These are phyloP conservation scores for Solanum bukasovii DNA, from an alignment of 257 asterid genomes.

Conservation along the genomic window DNA sequence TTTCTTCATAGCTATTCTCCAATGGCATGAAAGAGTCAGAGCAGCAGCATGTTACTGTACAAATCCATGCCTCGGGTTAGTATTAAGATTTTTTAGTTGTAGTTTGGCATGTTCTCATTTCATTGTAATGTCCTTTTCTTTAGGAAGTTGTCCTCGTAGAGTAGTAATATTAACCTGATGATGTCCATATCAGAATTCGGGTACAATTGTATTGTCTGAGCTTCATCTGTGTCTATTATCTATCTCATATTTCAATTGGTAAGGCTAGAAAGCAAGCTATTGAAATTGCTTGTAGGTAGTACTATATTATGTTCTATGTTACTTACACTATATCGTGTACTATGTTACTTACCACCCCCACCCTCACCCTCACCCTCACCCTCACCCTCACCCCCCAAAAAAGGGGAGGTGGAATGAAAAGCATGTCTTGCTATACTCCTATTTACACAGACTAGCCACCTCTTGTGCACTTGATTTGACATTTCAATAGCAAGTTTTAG, in stretches of 20 bases:
- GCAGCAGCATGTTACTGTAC: conserved; percentile 57
- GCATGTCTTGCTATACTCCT: not conserved
- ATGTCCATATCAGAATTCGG: not conserved
- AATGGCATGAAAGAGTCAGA: conserved; percentile 62
- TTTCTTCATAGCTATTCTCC: conserved; percentile 53
- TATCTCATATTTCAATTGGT: not conserved
- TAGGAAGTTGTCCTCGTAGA: not conserved
- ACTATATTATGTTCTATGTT: not conserved
- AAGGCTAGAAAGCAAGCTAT: not conserved
- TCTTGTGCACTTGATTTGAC: not conserved
- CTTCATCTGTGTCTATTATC: not conserved
- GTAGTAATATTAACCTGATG: not conserved
- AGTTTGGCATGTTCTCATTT: not conserved
- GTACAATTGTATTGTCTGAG: not conserved
- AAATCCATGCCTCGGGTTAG: conserved; percentile 70
- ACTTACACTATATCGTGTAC: not conserved
- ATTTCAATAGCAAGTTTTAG: not conserved
- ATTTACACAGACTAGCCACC: not conserved
- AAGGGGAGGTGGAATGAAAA: not conserved
- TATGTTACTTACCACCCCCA: not conserved
- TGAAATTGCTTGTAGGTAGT: not conserved
- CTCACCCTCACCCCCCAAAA: not conserved
- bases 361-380: too few relatives aligned
- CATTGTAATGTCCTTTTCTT: not conserved
- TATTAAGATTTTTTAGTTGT: not conserved